phyloP scores from a whole-genome alignment of 176 grass and related monocot species.

The Carex pumila region DNA sequence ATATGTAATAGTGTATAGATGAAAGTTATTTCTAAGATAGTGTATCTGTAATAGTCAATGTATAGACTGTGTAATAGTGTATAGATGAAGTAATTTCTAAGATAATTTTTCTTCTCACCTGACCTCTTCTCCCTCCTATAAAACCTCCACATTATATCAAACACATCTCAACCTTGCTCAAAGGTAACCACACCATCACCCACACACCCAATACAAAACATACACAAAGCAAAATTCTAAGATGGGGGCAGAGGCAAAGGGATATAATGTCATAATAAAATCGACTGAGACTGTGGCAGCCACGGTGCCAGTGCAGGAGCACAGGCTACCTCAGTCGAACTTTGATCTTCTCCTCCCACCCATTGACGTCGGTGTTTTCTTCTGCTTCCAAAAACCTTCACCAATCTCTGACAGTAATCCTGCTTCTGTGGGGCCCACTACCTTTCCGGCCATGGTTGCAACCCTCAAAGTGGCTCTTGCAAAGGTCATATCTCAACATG shows the following conservation, averaged over 20 bases:
- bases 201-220: too few relatives aligned
- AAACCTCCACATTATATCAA: not conserved
- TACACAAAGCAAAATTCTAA: not conserved
- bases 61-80: too few relatives aligned
- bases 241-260: constrained; percentile 34
- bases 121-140: not conserved
- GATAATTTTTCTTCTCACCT: not conserved
- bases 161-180: constrained; percentile 1
- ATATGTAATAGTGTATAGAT: not conserved
- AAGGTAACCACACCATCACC: not conserved
- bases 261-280: constrained; percentile 22
- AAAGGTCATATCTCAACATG: constrained; percentile 7
- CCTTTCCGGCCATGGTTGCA: constrained; percentile 10
- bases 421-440: not conserved
- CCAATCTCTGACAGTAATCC: not conserved
- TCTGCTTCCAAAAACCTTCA: constrained; percentile 37
- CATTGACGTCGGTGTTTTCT: constrained; percentile 53
- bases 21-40: not conserved
- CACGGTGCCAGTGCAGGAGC: constrained; percentile 35
- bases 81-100: not conserved
- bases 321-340: constrained; percentile 46
- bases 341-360: constrained; percentile 54
- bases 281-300: constrained; percentile 29
- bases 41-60: not conserved
- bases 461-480: constrained; percentile 35